A percentile compares a stretch with the other conserved stretches of the same genome.
These are phyloP conservation scores for Pinus albicaulis DNA, from an alignment of 75 land plant species.

Conservation along the genomic window DNA sequence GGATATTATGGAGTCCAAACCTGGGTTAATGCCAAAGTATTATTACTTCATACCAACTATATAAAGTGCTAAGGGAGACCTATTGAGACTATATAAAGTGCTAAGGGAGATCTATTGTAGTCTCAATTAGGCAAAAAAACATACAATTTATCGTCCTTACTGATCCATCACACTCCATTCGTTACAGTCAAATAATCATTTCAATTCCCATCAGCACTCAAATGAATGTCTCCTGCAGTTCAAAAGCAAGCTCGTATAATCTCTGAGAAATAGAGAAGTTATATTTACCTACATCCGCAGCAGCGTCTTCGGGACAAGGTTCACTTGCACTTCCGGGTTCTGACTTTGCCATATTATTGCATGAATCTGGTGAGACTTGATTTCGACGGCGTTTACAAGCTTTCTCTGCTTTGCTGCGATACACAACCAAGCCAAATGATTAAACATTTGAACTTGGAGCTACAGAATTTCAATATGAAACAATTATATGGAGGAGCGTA, in stretches of 20 bases:
- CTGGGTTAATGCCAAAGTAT: too few relatives aligned
- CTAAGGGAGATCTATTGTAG: too few relatives aligned
- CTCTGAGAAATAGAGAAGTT: neutral
- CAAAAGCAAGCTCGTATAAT: neutral
- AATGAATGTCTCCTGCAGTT: neutral
- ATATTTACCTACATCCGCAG: neutral
- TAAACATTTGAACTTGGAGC: neutral
- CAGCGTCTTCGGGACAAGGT: neutral
- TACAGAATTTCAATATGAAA: neutral
- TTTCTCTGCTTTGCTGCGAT: neutral
- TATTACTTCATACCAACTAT: too few relatives aligned
- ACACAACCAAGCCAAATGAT: neutral
- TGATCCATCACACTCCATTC: too few relatives aligned
- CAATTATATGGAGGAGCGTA: neutral
- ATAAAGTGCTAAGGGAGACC: too few relatives aligned
- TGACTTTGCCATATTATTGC: neutral
- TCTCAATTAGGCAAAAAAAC: too few relatives aligned
- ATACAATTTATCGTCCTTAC: too few relatives aligned
- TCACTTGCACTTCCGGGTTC: constrained; percentile 3
- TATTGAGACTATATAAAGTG: too few relatives aligned
- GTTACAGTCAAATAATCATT: neutral
- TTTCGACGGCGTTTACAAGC: neutral
- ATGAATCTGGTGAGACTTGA: neutral
- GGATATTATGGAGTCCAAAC: too few relatives aligned
- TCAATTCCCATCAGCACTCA: neutral